Percentiles rank a stretch among this genome's conserved stretches.
Evolutionary conservation across 768 basidiomycete genomes (phyloP).

Genomic region (Dacryopinax spathularia): DNA sequence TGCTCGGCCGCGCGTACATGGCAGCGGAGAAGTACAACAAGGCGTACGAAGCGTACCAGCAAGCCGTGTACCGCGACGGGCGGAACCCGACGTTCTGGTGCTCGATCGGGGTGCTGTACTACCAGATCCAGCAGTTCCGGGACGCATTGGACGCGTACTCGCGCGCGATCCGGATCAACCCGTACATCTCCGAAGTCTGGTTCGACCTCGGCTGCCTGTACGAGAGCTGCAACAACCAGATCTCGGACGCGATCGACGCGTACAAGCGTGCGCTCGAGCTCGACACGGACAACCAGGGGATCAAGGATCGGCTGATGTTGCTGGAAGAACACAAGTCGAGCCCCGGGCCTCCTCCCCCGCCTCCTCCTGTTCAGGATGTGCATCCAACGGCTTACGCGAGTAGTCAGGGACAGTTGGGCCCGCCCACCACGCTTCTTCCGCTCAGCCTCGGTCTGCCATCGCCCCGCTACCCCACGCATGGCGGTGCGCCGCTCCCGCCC

Average conservation of each 20-base stretch:
- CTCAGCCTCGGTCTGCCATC: conserved; percentile 5
- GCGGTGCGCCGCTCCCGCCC: conserved; percentile 21
- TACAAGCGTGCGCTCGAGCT: conserved; percentile 91
- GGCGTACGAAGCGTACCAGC: conserved; percentile 98
- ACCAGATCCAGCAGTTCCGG: conserved; percentile 98
- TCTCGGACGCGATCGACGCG: conserved; percentile 95
- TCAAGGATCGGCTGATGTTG: conserved; percentile 65
- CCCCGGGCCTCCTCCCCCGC: conserved; percentile 59
- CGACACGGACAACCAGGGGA: conserved; percentile 70
- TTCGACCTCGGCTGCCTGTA: conserved; percentile 95
- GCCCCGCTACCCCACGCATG: conserved; percentile 12
- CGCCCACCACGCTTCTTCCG: conserved; percentile 4
- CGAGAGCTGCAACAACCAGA: conserved; percentile 98
- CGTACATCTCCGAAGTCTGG: conserved; percentile 90
- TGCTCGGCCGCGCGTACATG: conserved; percentile 97
- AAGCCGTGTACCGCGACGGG: conserved; percentile 96
- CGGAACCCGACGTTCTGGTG: conserved; percentile 99
- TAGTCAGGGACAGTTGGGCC: conserved; percentile 14
- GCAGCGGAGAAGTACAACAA: conserved; percentile 98
- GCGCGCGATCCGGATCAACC: conserved; percentile 95
- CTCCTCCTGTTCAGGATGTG: conserved; percentile 87
- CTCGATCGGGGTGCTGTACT: conserved; percentile 96
- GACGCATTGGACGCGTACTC: conserved; percentile 98
- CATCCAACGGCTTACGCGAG: conserved; percentile 84
- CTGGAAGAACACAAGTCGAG: conserved; percentile 65